Percentiles rank a stretch among this genome's conserved stretches.
Conservation (phyloP, 306 rosid species). For the Castanospermum australe region DNA sequence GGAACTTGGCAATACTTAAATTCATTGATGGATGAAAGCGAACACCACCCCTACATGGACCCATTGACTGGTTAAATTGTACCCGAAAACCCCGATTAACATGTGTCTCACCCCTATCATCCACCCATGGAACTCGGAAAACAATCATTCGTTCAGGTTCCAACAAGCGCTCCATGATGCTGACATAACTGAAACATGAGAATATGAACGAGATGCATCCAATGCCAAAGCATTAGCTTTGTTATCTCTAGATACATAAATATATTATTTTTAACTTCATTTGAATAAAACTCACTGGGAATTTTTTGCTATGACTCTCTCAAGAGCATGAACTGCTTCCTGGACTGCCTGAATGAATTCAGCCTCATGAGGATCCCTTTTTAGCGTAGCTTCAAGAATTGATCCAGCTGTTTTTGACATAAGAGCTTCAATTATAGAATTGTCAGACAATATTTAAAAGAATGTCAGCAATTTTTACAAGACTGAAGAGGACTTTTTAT, state of each 20-base stretch:
- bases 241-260: background rate
- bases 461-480: slow-evolving; percentile 14
- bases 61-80: slow-evolving; percentile 93
- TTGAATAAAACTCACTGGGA: slow-evolving; percentile 68
- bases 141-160: slow-evolving; percentile 93
- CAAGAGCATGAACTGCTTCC: slow-evolving; percentile 87
- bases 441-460: slow-evolving; percentile 34
- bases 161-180: slow-evolving; percentile 93
- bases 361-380: slow-evolving; percentile 91
- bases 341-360: slow-evolving; percentile 91
- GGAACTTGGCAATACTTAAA: slow-evolving; percentile 87
- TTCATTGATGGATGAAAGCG: slow-evolving; percentile 91
- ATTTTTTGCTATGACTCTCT: slow-evolving; percentile 93
- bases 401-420: slow-evolving; percentile 96
- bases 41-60: slow-evolving; percentile 95
- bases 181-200: slow-evolving; percentile 75
- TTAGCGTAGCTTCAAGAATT: slow-evolving; percentile 85
- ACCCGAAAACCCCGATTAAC: slow-evolving; percentile 90
- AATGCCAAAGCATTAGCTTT: slow-evolving; percentile 10
- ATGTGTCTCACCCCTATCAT: slow-evolving; percentile 90
- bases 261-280: slow-evolving; percentile 7
- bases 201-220: slow-evolving; percentile 9
- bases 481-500: background rate
- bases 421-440: slow-evolving; percentile 63
- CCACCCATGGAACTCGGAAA: slow-evolving; percentile 96